Percentiles rank a stretch among this genome's conserved stretches.
Evolutionary conservation across 176 grass and related monocot genomes (phyloP).

Genomic region (Carex myosuroides): DNA sequence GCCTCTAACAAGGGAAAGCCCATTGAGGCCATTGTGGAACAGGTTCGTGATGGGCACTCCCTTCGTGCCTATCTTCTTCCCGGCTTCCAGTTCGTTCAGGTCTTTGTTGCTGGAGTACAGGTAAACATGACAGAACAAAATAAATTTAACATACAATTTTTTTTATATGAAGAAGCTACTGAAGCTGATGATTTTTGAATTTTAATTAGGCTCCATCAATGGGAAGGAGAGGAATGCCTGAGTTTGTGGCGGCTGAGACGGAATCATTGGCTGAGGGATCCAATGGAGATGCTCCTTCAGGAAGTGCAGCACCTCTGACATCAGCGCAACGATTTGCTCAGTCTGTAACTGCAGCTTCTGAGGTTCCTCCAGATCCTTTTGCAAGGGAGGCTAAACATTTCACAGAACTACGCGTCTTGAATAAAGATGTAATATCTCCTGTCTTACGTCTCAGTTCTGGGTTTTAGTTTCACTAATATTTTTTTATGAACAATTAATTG

Average conservation of each 20-base stretch:
- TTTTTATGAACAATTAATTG: neutral
- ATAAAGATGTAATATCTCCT: slow-evolving; percentile 67
- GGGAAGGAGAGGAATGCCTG: slow-evolving; percentile 60
- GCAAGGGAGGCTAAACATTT: slow-evolving; percentile 93
- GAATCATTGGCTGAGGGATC: slow-evolving; percentile 33
- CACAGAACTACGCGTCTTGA: slow-evolving; percentile 79
- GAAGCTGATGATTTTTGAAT: slow-evolving; percentile 16
- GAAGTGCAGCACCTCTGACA: slow-evolving; percentile 47
- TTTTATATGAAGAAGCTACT: slow-evolving; percentile 6
- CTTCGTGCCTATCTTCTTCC: slow-evolving; percentile 88
- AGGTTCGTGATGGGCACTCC: slow-evolving; percentile 88
- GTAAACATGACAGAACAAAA: slow-evolving; percentile 27
- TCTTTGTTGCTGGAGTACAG: slow-evolving; percentile 94
- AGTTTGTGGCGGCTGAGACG: slow-evolving; percentile 32
- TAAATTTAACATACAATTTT: slow-evolving; percentile 4
- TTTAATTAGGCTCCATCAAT: slow-evolving; percentile 68
- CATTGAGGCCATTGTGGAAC: slow-evolving; percentile 85
- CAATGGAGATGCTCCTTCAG: slow-evolving; percentile 56
- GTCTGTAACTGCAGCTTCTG: slow-evolving; percentile 38
- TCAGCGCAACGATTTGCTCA: slow-evolving; percentile 83
- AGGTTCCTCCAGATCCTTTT: slow-evolving; percentile 79
- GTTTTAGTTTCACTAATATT: neutral
- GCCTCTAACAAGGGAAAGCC: slow-evolving; percentile 86
- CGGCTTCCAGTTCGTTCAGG: slow-evolving; percentile 88
- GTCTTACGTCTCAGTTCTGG: slow-evolving; percentile 8